These are phyloP conservation scores for Psilocybe cyanescens DNA, from an alignment of 768 basidiomycete genomes.

Conservation along the genomic window DNA sequence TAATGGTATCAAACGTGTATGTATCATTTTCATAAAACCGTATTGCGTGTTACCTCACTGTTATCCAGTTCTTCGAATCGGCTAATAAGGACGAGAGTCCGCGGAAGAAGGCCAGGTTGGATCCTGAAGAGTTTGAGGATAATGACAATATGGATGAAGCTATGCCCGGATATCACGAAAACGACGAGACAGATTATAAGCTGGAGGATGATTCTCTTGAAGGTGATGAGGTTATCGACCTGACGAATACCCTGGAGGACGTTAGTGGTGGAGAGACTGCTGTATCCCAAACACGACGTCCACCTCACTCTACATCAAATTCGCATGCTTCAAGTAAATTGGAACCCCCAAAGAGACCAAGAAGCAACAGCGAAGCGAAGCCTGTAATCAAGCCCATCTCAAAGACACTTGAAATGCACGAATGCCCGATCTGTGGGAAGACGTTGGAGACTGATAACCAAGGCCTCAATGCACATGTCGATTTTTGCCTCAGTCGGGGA, in stretches of 20 bases:
- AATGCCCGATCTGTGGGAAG: constrained; percentile 77
- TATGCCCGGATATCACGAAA: constrained; percentile 60
- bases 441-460: constrained; percentile 70
- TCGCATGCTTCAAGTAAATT: constrained; percentile 15
- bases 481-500: constrained; percentile 82
- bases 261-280: constrained; percentile 6
- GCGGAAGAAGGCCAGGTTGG: constrained; percentile 38
- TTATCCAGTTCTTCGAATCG: constrained; percentile 62
- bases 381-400: constrained; percentile 3
- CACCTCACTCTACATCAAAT: constrained; percentile 22
- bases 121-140: neutral
- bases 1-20: constrained; percentile 76
- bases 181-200: constrained; percentile 44
- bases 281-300: constrained; percentile 7
- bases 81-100: constrained; percentile 31
- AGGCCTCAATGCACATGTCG: constrained; percentile 85
- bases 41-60: neutral
- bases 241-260: constrained; percentile 7
- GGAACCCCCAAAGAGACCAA: constrained; percentile 13
- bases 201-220: constrained; percentile 24
- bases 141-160: constrained; percentile 29
- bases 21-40: constrained; percentile 16
- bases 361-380: constrained; percentile 26
- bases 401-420: constrained; percentile 34
- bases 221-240: constrained; percentile 22